Conservation (phyloP, 352 stramenopile genomes). For the Phytophthora sansomeana region DNA sequence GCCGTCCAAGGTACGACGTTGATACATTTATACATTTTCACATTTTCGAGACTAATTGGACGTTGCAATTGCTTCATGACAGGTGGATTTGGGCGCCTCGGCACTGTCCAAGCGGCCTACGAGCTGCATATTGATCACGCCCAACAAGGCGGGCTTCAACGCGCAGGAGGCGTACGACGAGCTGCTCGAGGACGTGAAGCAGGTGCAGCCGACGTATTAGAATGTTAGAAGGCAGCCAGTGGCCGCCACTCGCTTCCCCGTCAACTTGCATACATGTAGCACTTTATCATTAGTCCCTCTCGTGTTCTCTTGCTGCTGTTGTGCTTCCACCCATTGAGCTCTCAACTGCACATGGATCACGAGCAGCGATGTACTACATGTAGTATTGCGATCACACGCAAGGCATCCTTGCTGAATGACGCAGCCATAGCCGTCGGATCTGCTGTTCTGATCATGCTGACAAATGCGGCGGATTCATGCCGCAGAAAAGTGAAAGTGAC, state of each 20-base stretch:
- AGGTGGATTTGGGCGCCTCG: conserved; percentile 95
- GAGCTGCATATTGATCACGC: conserved; percentile 98
- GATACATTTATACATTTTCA: neutral
- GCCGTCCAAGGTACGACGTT: conserved; percentile 89
- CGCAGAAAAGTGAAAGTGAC: too few relatives aligned
- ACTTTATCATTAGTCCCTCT: conserved; percentile 41
- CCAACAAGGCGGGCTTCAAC: conserved; percentile 92
- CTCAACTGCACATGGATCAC: conserved; percentile 24
- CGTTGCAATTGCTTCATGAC: conserved; percentile 14
- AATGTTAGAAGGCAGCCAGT: conserved; percentile 29
- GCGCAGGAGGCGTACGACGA: conserved; percentile 92
- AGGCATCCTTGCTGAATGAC: neutral
- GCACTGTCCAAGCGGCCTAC: conserved; percentile 98
- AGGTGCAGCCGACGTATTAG: conserved; percentile 89
- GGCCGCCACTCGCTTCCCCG: conserved; percentile 13
- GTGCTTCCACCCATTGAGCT: conserved; percentile 30
- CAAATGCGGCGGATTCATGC: too few relatives aligned
- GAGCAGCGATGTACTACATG: conserved; percentile 8
- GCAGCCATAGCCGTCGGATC: conserved; percentile 1
- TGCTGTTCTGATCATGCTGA: too few relatives aligned
- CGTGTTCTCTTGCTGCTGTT: conserved; percentile 24
- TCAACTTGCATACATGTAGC: conserved; percentile 52
- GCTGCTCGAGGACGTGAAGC: conserved; percentile 89
- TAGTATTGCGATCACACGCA: too few relatives aligned
- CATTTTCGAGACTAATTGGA: conserved; percentile 10